These are phyloP conservation scores for Gossypium bickii DNA, from an alignment of 345 rosid species.

Conservation along the genomic window DNA sequence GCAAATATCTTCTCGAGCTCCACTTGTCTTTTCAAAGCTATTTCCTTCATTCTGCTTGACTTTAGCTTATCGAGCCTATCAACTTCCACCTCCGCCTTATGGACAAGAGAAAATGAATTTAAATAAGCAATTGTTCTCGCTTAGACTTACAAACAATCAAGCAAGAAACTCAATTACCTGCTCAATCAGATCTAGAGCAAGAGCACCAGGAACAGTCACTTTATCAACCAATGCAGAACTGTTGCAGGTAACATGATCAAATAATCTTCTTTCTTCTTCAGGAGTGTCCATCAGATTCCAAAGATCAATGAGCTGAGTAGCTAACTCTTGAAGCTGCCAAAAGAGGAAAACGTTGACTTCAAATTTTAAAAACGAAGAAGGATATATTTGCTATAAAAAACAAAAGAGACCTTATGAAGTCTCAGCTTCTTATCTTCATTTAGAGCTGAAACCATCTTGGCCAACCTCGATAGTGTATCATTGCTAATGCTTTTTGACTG, in stretches of 20 bases:
- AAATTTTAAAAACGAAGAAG: neutral
- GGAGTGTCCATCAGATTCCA: conserved; percentile 99
- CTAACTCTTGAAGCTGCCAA: conserved; percentile 89
- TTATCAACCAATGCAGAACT: conserved; percentile 76
- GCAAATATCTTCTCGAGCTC: conserved; percentile 93
- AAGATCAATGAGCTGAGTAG: conserved; percentile 73
- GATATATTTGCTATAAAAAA: neutral
- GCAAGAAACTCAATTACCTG: conserved; percentile 46
- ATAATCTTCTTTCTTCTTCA: conserved; percentile 67
- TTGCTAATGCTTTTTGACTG: conserved; percentile 92
- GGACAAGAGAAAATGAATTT: conserved; percentile 9
- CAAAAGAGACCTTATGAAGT: conserved; percentile 56
- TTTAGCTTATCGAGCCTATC: conserved; percentile 91
- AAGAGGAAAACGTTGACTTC: conserved; percentile 16
- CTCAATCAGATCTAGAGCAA: conserved; percentile 80
- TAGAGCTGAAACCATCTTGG: conserved; percentile 65
- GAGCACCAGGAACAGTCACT: conserved; percentile 74
- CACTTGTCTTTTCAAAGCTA: conserved; percentile 82
- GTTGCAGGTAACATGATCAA: conserved; percentile 87
- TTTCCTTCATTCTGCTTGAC: conserved; percentile 95
- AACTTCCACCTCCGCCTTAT: conserved; percentile 89
- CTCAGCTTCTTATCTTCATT: conserved; percentile 86
- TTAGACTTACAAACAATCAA: neutral
- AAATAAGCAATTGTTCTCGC: conserved; percentile 21
- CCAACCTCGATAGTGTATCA: conserved; percentile 73